A percentile compares a stretch with the other conserved stretches of the same genome.
Conservation (phyloP, 805 yeast species). For the Candida berthetii region DNA sequence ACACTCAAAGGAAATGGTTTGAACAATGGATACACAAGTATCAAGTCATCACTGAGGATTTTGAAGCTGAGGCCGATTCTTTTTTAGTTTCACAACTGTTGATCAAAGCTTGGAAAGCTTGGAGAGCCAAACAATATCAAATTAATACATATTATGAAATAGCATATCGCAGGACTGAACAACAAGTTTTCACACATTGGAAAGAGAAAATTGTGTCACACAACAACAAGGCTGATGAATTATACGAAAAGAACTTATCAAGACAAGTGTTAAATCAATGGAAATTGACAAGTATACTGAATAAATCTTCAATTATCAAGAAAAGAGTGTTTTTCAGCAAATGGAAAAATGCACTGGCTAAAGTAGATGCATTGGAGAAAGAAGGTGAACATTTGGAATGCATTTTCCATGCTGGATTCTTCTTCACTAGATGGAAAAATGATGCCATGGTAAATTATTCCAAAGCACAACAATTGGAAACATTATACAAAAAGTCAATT, state of each 20-base stretch:
- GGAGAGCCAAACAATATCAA: slow-evolving; percentile 12
- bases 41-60: slow-evolving; percentile 10
- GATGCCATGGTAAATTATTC: neutral
- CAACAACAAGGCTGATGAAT: slow-evolving; percentile 2
- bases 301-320: neutral
- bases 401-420: slow-evolving; percentile 17
- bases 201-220: slow-evolving; percentile 1
- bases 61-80: slow-evolving; percentile 12
- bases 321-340: slow-evolving; percentile 1
- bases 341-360: slow-evolving; percentile 7
- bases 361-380: neutral
- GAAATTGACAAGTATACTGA: slow-evolving; percentile 4
- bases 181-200: slow-evolving; percentile 13
- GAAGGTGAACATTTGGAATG: slow-evolving; percentile 12
- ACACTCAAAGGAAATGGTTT: slow-evolving; percentile 10
- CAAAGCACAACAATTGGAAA: neutral
- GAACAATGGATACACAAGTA: slow-evolving; percentile 7
- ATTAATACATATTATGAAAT: slow-evolving; percentile 5
- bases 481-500: neutral
- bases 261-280: slow-evolving; percentile 5
- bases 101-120: slow-evolving; percentile 13
- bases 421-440: slow-evolving; percentile 18
- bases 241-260: slow-evolving; percentile 3
- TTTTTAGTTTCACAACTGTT: slow-evolving; percentile 9
- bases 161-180: slow-evolving; percentile 7